Percentiles rank a stretch among this genome's conserved stretches.
These are phyloP conservation scores for Plasmodium chabaudi DNA, from an alignment of 169 alveolate genomes.

Conservation along the genomic window DNA sequence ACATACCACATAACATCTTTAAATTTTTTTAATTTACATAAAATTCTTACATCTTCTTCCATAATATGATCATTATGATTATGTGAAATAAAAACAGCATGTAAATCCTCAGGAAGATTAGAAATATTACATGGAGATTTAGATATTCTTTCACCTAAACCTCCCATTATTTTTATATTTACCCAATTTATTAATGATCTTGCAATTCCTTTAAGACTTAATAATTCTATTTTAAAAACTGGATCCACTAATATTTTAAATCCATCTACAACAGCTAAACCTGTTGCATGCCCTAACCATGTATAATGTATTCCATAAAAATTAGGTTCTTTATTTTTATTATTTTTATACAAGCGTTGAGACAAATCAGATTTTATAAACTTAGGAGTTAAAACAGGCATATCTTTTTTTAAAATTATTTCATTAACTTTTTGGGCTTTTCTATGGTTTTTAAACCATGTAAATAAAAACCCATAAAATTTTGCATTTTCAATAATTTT, in stretches of 20 bases:
- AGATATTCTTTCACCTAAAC: constrained; percentile 63
- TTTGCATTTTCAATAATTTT: constrained; percentile 54
- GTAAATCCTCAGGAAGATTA: constrained; percentile 46
- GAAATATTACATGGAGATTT: constrained; percentile 50
- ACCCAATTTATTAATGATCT: constrained; percentile 60
- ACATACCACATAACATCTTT: constrained; percentile 73
- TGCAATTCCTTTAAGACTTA: constrained; percentile 53
- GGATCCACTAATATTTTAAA: constrained; percentile 67
- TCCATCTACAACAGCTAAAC: constrained; percentile 50
- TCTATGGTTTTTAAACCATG: constrained; percentile 73
- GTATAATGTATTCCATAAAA: constrained; percentile 70
- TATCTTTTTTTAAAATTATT: constrained; percentile 35
- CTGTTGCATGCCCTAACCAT: constrained; percentile 74
- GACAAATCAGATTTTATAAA: constrained; percentile 49
- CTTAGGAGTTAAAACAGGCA: constrained; percentile 61
- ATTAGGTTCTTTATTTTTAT: constrained; percentile 27
- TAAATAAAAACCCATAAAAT: constrained; percentile 48
- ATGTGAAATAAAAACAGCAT: constrained; percentile 72
- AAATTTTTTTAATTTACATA: constrained; percentile 59
- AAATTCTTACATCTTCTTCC: constrained; percentile 59
- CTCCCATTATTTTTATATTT: constrained; percentile 61
- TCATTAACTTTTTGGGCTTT: constrained; percentile 52
- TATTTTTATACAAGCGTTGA: constrained; percentile 39
- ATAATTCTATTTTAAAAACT: constrained; percentile 57
- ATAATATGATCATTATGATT: constrained; percentile 67